A percentile compares a stretch with the other conserved stretches of the same genome.
Conservation (phyloP, 495 filamentous ascomycete genomes). For the Podospora tetraspora region DNA sequence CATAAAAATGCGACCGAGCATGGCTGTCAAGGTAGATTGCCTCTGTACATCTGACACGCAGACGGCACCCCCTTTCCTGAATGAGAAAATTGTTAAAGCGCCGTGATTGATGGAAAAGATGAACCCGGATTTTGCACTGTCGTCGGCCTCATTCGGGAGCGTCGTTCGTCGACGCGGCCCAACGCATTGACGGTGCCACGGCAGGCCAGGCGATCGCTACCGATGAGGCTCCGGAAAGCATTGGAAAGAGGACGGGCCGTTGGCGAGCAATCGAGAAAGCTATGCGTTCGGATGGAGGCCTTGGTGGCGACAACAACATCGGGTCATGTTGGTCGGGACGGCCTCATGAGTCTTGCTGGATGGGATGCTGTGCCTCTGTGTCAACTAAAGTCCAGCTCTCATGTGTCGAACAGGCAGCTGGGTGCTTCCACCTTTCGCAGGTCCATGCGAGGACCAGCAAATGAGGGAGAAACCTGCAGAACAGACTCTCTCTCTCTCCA, state of each 20-base stretch:
- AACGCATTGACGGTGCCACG: not conserved
- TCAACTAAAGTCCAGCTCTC: not conserved
- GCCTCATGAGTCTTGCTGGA: not conserved
- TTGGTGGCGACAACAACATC: not conserved
- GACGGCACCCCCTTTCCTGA: slow-evolving; percentile 1
- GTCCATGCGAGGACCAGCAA: not conserved
- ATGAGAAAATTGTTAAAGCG: slow-evolving; percentile 6
- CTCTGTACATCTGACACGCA: slow-evolving; percentile 8
- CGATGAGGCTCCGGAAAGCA: slow-evolving; percentile 1
- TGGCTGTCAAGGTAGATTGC: slow-evolving; percentile 5
- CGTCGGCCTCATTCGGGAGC: not conserved
- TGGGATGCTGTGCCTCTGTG: not conserved
- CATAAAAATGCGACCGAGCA: slow-evolving; percentile 9
- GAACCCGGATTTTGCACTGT: slow-evolving; percentile 10
- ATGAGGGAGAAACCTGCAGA: too few relatives aligned
- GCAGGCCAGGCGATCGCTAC: slow-evolving; percentile 4
- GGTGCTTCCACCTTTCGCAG: not conserved
- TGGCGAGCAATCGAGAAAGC: not conserved
- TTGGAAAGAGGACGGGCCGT: not conserved
- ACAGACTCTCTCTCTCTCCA: too few relatives aligned
- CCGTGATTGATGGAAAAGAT: slow-evolving; percentile 8
- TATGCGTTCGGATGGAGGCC: not conserved
- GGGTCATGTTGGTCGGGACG: not conserved
- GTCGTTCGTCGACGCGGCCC: not conserved
- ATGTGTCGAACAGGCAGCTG: not conserved